These are phyloP conservation scores for Phlyctochytrium arcticum DNA, from an alignment of 192 early-diverging fungal genomes.

Conservation along the genomic window DNA sequence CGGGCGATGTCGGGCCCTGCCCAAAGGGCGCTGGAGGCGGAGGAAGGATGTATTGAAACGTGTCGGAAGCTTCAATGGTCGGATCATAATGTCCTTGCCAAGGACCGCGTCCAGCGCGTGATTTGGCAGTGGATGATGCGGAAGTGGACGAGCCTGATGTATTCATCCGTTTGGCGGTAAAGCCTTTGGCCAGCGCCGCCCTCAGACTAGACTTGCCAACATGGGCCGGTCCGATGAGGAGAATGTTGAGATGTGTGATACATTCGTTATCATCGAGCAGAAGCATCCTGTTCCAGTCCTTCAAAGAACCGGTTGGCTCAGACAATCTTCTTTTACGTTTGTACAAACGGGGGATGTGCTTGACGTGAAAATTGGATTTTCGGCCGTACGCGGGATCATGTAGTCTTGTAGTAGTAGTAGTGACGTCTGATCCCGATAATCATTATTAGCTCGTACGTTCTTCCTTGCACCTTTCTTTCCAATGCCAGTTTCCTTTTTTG, in stretches of 20 bases:
- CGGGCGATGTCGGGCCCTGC: conserved; percentile 2
- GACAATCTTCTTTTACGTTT: too few relatives aligned
- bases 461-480: too few relatives aligned
- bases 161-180: too few relatives aligned
- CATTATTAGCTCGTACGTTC: too few relatives aligned
- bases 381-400: too few relatives aligned
- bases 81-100: conserved; percentile 24
- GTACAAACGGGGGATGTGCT: too few relatives aligned
- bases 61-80: conserved; percentile 29
- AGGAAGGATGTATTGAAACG: conserved; percentile 20
- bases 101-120: neutral
- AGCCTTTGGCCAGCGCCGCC: neutral
- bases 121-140: neutral
- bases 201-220: conserved; percentile 29
- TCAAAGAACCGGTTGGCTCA: too few relatives aligned
- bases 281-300: conserved; percentile 20
- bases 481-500: too few relatives aligned
- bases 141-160: too few relatives aligned
- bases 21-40: neutral
- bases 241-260: conserved; percentile 33
- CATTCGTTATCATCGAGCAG: conserved; percentile 29
- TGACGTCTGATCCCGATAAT: too few relatives aligned
- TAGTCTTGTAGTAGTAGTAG: too few relatives aligned
- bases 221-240: conserved; percentile 27
- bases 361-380: too few relatives aligned